Percentiles rank a stretch among this genome's conserved stretches.
These are phyloP conservation scores for Phytophthora constricta DNA, from an alignment of 352 stramenopile species.

Conservation along the genomic window DNA sequence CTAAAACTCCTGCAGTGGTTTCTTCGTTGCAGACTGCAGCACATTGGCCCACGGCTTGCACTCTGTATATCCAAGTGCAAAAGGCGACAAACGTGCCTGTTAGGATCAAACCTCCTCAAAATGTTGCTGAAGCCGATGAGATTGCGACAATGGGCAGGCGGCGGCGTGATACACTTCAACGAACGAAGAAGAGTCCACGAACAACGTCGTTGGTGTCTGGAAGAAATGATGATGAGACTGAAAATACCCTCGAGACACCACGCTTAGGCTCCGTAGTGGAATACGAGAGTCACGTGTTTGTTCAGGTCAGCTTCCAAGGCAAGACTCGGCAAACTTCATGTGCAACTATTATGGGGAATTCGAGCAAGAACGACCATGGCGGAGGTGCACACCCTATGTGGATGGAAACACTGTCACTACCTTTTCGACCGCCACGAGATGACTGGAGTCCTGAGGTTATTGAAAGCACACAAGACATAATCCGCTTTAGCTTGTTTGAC, in stretches of 20 bases:
- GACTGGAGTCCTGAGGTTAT: constrained; percentile 85
- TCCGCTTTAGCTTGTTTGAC: constrained; percentile 92
- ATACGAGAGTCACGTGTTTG: constrained; percentile 70
- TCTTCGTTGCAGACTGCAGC: constrained; percentile 14
- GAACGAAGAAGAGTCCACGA: constrained; percentile 32
- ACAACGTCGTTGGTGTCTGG: neutral
- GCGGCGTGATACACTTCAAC: constrained; percentile 24
- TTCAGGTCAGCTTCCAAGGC: constrained; percentile 87
- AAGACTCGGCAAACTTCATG: constrained; percentile 72
- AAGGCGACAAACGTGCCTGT: constrained; percentile 78
- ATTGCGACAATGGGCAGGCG: constrained; percentile 11
- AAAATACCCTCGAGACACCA: constrained; percentile 23
- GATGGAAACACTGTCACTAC: constrained; percentile 92
- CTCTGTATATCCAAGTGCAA: constrained; percentile 87
- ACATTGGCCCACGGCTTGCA: constrained; percentile 71
- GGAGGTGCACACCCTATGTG: constrained; percentile 73
- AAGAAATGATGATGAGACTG: constrained; percentile 10
- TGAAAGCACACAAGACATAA: constrained; percentile 69
- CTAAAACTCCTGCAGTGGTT: constrained; percentile 26
- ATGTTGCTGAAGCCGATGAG: constrained; percentile 21
- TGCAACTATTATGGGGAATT: constrained; percentile 23
- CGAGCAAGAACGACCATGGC: constrained; percentile 5
- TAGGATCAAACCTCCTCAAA: constrained; percentile 37
- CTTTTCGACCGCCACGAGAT: constrained; percentile 83
- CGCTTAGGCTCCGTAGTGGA: constrained; percentile 10